Base-by-base conservation (phyloP, 1,284 basidiomycete species). In the Athelia sp. region DNA sequence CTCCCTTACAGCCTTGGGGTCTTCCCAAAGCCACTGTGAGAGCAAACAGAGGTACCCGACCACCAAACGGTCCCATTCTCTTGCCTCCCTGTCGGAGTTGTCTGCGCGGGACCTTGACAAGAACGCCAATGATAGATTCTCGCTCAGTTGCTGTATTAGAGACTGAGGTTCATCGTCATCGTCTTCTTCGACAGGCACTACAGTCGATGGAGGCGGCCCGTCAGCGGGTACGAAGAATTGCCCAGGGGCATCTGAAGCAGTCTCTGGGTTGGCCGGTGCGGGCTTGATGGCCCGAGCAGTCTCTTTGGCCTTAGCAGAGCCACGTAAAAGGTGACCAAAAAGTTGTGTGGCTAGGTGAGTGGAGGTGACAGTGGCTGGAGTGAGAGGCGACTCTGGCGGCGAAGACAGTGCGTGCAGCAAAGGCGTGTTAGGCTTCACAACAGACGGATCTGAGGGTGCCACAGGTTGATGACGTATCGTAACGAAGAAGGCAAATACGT, bases 1-100 rank as follows among this genome's bases (percentile, higher is more conserved):
- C 64, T 93, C 94, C 49, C 84, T 78, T 43, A 98, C 93, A 0
- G 89, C 87, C 48, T 76, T 78, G 0, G 93, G 86, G 55, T 95
- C 93, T 58, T 98, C 94, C 93, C 94, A 98, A n/a, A 98, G 74
- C 96, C 96, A 99, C 48, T 92, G 89, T 15, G 82, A 78, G 18
- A 99, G 74, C 43, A 97, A 68, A 35, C 83, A 81, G 38, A 98
- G 74, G 64, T 98, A 96, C 1, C 86, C 90, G 4, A 92, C 84
- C 61, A 94, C 85, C 51, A 98, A 74, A 52, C 93, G 76, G 55
- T 93, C 92, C 93, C 94, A 98, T 58, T 95, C 93, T 49, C 82
- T 69, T 4, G 77, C 73, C 56, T 90, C 83, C 45, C 72, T 66
- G 52, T 78, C 75, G 26, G 84, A 90, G 57, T 78, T 79, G 70